These are phyloP conservation scores for Calycina marina DNA, from an alignment of 2,329 filamentous ascomycete genomes.

Conservation along the genomic window DNA sequence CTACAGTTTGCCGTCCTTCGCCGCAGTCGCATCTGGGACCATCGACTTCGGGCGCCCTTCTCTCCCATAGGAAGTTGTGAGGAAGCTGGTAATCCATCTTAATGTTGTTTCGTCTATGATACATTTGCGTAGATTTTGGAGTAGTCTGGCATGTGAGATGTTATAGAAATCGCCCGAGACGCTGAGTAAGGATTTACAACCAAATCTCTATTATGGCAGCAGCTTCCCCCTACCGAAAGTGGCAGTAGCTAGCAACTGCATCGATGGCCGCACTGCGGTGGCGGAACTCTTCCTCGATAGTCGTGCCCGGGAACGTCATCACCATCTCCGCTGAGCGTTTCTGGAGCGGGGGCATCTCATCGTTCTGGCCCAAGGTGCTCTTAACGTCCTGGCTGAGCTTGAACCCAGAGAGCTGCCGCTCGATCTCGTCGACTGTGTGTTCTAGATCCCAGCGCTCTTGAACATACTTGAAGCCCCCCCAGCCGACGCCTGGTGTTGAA, in stretches of 20 bases:
- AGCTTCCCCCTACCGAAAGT: slow-evolving; percentile 5
- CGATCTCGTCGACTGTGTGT: slow-evolving; percentile 10
- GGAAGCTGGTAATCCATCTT: too few relatives aligned
- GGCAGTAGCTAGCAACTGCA: slow-evolving; percentile 16
- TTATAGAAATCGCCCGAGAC: too few relatives aligned
- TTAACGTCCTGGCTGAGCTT: slow-evolving; percentile 6
- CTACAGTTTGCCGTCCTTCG: too few relatives aligned
- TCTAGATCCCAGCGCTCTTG: slow-evolving; percentile 8
- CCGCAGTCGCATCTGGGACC: too few relatives aligned
- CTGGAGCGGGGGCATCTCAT: slow-evolving; percentile 15
- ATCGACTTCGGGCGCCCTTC: too few relatives aligned
- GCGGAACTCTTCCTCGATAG: slow-evolving; percentile 10
- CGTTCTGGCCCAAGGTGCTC: slow-evolving; percentile 8
- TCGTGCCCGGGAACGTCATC: slow-evolving; percentile 15
- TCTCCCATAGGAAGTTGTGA: too few relatives aligned
- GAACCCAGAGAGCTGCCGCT: slow-evolving; percentile 10
- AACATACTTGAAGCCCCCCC: slow-evolving; percentile 7
- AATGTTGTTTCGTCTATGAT: too few relatives aligned
- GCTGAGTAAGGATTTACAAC: too few relatives aligned
- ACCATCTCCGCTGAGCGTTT: slow-evolving; percentile 17
- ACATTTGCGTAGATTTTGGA: too few relatives aligned
- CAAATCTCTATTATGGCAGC: too few relatives aligned
- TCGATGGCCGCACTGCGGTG: slow-evolving; percentile 18
- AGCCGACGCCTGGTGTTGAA: slow-evolving; percentile 7
- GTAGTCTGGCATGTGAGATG: too few relatives aligned